Evolutionary conservation across 2,329 filamentous ascomycete species (phyloP), one percentile per base, ranked within the genome.

Genomic region (Passalora sequoiae): DNA sequence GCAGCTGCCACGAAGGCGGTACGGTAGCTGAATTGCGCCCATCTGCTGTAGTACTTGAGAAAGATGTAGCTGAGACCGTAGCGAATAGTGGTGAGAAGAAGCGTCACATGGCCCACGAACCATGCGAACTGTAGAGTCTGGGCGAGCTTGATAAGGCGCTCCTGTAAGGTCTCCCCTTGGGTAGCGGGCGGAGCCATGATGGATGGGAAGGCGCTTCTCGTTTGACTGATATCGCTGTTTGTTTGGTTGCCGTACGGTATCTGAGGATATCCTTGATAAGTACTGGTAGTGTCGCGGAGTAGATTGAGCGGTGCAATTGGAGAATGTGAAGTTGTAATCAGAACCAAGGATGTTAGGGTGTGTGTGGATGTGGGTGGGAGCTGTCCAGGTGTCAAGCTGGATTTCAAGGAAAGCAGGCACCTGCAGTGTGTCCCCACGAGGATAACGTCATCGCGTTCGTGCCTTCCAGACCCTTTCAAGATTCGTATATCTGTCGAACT

Each of bases 71-170:
- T 94, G 50, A 97, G 68, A 52, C 75, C 70, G 69, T 97, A 98
- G 64, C 89, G 85, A 61, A 85, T 65, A 40, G 91, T 87, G 61
- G 81, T 83, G 57, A 94, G 71, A 56, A 98, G 83, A 50, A 97
- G 80, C 28, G 83, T 84, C 49, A 96, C 72, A 66, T 98, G 92
- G 57, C 91, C 94, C 60, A 56, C 63, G 53, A 68, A 68, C 65
- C 65, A 80, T 72, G 67, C 80, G 84, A 91, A 98, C 74, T 97
- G 92, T 57, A 97, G 75, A 33, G 89, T 97, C 68, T 94, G 55
- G 16, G 84, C 89, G 57, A 97, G 56, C 28, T 53, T 49, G 39
- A 57, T 31, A 28, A 57, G 41, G 44, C 54, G 51, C 41, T 55
- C 54, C 38, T 55, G 53, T n/a, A 53, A 40, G 24, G 51, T 38